phyloP scores from a whole-genome alignment of 805 yeast genomes.

The Yarrowia bubula region DNA sequence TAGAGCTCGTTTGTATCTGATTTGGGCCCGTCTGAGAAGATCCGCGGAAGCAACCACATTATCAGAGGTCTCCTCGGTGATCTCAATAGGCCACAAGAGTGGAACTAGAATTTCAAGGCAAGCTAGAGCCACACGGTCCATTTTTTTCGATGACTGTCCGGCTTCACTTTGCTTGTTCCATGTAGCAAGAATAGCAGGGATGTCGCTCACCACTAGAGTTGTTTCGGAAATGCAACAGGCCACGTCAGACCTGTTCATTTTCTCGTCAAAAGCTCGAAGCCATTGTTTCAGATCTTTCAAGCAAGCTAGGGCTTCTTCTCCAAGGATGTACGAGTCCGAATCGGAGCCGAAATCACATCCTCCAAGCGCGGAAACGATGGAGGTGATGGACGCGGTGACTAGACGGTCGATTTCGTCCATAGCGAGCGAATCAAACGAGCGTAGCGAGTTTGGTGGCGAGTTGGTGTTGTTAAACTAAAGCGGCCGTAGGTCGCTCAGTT shows the following conservation, averaged over 20 bases:
- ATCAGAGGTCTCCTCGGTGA: conserved; percentile 45
- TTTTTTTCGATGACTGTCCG: conserved; percentile 36
- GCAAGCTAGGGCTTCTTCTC: conserved; percentile 85
- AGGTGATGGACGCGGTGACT: conserved; percentile 64
- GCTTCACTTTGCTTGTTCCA: conserved; percentile 52
- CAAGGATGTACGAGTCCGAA: conserved; percentile 63
- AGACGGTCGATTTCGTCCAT: conserved; percentile 16
- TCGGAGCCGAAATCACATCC: conserved; percentile 70
- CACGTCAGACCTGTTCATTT: conserved; percentile 67
- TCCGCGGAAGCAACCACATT: conserved; percentile 50
- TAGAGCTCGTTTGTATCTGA: conserved; percentile 61
- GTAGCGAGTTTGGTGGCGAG: neutral
- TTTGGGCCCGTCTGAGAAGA: conserved; percentile 67
- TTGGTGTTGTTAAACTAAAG: neutral
- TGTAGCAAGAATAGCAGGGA: conserved; percentile 68
- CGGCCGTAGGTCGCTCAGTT: too few species aligned
- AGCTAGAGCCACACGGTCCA: conserved; percentile 65
- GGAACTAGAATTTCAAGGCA: conserved; percentile 78
- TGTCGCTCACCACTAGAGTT: conserved; percentile 68
- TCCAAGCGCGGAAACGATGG: conserved; percentile 84
- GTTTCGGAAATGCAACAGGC: conserved; percentile 85
- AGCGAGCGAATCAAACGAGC: neutral
- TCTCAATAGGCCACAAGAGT: conserved; percentile 78
- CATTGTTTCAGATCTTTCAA: conserved; percentile 84
- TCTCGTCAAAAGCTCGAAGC: conserved; percentile 81